Conservation (phyloP, 2,329 filamentous ascomycete species). For the Neoascochyta sp. region DNA sequence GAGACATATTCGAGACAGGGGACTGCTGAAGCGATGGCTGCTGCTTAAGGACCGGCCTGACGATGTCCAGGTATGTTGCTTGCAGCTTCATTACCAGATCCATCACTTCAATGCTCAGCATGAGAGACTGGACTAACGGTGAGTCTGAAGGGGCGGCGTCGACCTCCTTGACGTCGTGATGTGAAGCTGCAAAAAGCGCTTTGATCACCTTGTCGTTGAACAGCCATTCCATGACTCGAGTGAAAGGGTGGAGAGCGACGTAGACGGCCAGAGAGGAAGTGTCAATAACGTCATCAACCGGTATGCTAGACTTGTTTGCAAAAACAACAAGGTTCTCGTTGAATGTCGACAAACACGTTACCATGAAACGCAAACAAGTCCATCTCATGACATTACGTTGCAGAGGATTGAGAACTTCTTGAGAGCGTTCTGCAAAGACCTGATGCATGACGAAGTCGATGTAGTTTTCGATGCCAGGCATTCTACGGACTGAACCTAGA, state of each 20-base stretch:
- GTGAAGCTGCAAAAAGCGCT: slow-evolving; percentile 72
- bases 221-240: slow-evolving; percentile 95
- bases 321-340: slow-evolving; percentile 91
- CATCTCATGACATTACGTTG: slow-evolving; percentile 72
- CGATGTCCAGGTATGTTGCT: slow-evolving; percentile 84
- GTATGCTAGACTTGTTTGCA: slow-evolving; percentile 71
- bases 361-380: slow-evolving; percentile 79
- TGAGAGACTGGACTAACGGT: slow-evolving; percentile 72
- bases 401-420: slow-evolving; percentile 59
- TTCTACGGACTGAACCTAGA: slow-evolving; percentile 71
- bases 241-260: slow-evolving; percentile 84
- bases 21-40: slow-evolving; percentile 58
- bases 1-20: slow-evolving; percentile 68
- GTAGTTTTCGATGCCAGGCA: slow-evolving; percentile 86
- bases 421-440: slow-evolving; percentile 65
- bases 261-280: slow-evolving; percentile 75
- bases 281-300: slow-evolving; percentile 70
- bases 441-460: slow-evolving; percentile 85
- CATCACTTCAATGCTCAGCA: slow-evolving; percentile 79
- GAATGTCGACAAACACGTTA: slow-evolving; percentile 76
- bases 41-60: slow-evolving; percentile 71
- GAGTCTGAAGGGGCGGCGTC: slow-evolving; percentile 71
- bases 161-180: slow-evolving; percentile 70
- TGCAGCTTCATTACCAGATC: slow-evolving; percentile 81
- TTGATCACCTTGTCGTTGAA: slow-evolving; percentile 87